Evolutionary conservation across 306 rosid species (phyloP).

Genomic region (Sicyos edulis): DNA sequence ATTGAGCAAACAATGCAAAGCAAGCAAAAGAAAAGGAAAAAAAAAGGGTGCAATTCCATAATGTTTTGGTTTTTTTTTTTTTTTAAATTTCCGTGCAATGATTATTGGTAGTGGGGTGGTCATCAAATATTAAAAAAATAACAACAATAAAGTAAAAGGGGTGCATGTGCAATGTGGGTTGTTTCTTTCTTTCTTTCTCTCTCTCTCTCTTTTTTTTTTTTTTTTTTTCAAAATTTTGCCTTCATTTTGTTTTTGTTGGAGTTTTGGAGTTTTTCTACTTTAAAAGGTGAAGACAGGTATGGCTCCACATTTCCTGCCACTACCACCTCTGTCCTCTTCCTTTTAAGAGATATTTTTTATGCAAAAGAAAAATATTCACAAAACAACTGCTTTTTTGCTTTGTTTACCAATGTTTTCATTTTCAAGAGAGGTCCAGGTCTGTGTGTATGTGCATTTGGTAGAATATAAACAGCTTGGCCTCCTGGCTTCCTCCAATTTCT

Average conservation of each 20-base stretch:
- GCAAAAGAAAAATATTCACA: background rate
- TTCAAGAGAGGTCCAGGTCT: background rate
- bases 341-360: slow-evolving; percentile 11
- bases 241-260: slow-evolving; percentile 31
- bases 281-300: slow-evolving; percentile 32
- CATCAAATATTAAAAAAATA: slow-evolving; percentile 9
- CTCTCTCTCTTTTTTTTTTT: background rate
- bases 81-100: slow-evolving; percentile 49
- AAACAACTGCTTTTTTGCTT: background rate
- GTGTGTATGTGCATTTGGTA: slow-evolving; percentile 2
- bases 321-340: slow-evolving; percentile 11
- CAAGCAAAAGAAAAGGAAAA: background rate
- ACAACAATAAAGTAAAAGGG: slow-evolving; percentile 15
- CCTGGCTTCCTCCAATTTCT: background rate
- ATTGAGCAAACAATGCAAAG: slow-evolving; percentile 23
- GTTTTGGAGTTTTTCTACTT: slow-evolving; percentile 38
- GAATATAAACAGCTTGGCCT: slow-evolving; percentile 9
- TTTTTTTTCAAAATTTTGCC: background rate
- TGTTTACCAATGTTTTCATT: background rate
- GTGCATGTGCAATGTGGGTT: slow-evolving; percentile 64
- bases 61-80: slow-evolving; percentile 30
- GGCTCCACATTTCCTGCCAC: slow-evolving; percentile 44
- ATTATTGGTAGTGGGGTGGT: slow-evolving; percentile 44
- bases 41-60: slow-evolving; percentile 31
- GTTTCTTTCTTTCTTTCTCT: slow-evolving; percentile 21